phyloP scores from a whole-genome alignment of 75 land plant genomes.

The Larix kaempferi region DNA sequence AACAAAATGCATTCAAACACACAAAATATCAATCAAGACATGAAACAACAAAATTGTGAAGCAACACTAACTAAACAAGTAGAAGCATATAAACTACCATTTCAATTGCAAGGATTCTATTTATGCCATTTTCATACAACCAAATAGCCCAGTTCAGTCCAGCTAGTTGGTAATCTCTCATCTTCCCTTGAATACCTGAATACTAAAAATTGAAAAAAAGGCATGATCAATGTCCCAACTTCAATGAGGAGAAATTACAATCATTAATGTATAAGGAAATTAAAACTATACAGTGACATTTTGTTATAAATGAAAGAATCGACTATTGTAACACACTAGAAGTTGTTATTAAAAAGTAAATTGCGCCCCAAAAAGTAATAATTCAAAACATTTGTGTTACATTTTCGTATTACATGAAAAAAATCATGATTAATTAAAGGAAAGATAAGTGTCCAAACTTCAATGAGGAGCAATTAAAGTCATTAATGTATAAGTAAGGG shows the following conservation, averaged over 20 bases:
- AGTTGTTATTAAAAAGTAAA: too few species aligned
- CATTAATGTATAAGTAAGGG: not conserved
- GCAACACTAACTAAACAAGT: not conserved
- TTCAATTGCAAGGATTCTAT: conserved; percentile 98
- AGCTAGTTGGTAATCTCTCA: conserved; percentile 97
- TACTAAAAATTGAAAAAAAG: not conserved
- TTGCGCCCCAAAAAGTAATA: too few species aligned
- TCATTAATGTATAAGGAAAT: not conserved
- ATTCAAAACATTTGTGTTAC: too few species aligned
- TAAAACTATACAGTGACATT: too few species aligned
- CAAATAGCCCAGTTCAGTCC: conserved; percentile 98
- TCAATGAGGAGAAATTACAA: not conserved
- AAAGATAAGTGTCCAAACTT: not conserved
- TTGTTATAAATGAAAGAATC: too few species aligned
- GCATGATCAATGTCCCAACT: not conserved
- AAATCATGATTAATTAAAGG: too few species aligned
- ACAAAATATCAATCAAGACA: not conserved
- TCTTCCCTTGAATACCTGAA: conserved; percentile 88
- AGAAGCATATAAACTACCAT: conserved; percentile 55
- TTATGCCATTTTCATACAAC: conserved; percentile 98
- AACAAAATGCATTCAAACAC: not conserved
- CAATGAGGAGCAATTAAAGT: not conserved
- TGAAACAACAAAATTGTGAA: not conserved
- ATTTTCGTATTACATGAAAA: too few species aligned
- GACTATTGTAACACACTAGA: too few species aligned